A percentile compares a stretch with the other conserved stretches of the same genome.
These are phyloP conservation scores for Thalassiosira sp. DNA, from an alignment of 352 stramenopile species.

Conservation along the genomic window DNA sequence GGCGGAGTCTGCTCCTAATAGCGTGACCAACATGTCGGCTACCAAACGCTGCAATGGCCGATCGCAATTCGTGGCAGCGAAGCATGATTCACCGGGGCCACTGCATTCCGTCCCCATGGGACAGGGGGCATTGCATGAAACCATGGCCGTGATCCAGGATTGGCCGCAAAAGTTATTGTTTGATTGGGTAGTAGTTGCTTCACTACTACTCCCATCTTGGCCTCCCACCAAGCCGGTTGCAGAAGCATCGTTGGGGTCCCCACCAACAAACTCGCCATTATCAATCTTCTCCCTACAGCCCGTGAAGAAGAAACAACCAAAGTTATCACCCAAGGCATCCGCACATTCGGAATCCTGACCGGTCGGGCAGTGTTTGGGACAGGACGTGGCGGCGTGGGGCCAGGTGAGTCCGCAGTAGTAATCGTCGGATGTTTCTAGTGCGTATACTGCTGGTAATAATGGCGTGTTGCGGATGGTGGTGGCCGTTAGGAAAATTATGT, in stretches of 20 bases:
- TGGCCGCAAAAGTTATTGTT: constrained; percentile 11
- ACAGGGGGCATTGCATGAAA: constrained; percentile 13
- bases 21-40: constrained; percentile 14
- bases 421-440: too few relatives aligned
- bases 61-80: constrained; percentile 38
- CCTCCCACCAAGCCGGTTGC: neutral
- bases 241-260: too few relatives aligned
- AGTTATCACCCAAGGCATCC: neutral
- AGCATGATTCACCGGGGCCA: constrained; percentile 16
- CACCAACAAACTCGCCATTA: too few relatives aligned
- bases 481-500: too few relatives aligned
- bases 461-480: too few relatives aligned
- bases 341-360: constrained; percentile 18
- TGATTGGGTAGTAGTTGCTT: neutral
- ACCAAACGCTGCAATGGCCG: constrained; percentile 9
- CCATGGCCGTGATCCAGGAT: constrained; percentile 27
- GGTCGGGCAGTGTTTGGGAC: constrained; percentile 10
- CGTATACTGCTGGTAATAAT: too few relatives aligned
- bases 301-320: constrained; percentile 34
- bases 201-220: neutral
- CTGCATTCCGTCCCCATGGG: constrained; percentile 10
- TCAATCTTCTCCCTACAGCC: constrained; percentile 17
- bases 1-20: constrained; percentile 18
- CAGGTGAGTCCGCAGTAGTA: too few relatives aligned
- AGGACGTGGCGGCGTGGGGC: too few relatives aligned